phyloP scores from a whole-genome alignment of 2,329 filamentous ascomycete genomes.

The Neocatenulostroma microsporum region DNA sequence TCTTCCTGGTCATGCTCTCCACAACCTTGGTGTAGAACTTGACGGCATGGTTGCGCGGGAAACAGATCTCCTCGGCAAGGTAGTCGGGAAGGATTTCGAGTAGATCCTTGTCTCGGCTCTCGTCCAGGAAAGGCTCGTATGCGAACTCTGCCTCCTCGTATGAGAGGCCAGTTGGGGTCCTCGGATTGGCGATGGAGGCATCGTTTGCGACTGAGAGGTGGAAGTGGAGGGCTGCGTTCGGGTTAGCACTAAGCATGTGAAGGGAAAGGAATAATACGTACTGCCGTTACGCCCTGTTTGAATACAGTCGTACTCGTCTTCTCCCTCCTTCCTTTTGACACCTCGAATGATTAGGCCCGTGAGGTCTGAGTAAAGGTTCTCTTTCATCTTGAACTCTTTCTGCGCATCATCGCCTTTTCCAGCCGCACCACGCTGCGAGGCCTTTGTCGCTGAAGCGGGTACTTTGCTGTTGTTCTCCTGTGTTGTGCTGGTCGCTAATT shows the following conservation, averaged over 20 bases:
- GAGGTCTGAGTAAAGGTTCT: constrained; percentile 83
- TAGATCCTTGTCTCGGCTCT: constrained; percentile 65
- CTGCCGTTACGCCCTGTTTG: constrained; percentile 94
- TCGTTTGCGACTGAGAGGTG: constrained; percentile 68
- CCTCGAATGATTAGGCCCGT: constrained; percentile 77
- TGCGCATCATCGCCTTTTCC: constrained; percentile 55
- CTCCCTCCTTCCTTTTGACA: constrained; percentile 63
- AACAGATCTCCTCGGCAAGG: constrained; percentile 80
- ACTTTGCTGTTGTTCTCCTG: constrained; percentile 18
- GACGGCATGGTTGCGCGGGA: constrained; percentile 71
- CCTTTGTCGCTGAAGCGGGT: constrained; percentile 34
- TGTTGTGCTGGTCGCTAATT: constrained; percentile 34
- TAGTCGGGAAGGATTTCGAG: constrained; percentile 84
- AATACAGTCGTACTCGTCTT: constrained; percentile 84
- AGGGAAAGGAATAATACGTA: no score
- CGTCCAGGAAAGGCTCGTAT: constrained; percentile 77
- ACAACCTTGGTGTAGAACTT: constrained; percentile 84
- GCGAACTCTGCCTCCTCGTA: constrained; percentile 78
- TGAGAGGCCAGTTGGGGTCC: constrained; percentile 34
- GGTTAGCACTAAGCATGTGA: no score
- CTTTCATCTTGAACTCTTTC: constrained; percentile 67
- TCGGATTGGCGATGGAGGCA: constrained; percentile 41
- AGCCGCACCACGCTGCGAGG: constrained; percentile 16
- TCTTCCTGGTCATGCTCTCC: constrained; percentile 63
- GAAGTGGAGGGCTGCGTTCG: constrained; percentile 79